A percentile compares a stretch with the other conserved stretches of the same genome.
Evolutionary conservation across 2,329 filamentous ascomycete species (phyloP).

Genomic region (Furcasterigmium sp.): DNA sequence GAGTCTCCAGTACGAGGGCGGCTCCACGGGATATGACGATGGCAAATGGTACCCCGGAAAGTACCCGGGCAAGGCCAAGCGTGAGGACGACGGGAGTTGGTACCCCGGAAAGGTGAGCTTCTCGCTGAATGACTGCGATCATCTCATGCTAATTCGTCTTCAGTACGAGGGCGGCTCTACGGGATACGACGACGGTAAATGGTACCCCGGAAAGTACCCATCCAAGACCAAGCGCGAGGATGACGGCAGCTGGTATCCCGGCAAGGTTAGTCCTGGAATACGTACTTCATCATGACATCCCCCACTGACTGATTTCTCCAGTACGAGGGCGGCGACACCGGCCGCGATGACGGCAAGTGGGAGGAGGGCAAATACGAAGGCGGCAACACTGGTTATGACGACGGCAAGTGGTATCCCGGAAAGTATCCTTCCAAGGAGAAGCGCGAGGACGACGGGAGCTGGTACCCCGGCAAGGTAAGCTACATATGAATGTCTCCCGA

Average conservation of each 20-base stretch:
- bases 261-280: too few species aligned
- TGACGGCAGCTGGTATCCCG: constrained; percentile 2
- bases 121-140: too few species aligned
- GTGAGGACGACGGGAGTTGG: constrained; percentile 4
- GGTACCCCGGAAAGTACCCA: constrained; percentile 6
- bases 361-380: constrained; percentile 6
- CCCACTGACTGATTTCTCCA: constrained; percentile 1
- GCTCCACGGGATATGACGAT: constrained; percentile 5
- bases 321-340: not conserved
- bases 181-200: constrained; percentile 7
- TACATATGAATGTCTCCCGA: constrained; percentile 1
- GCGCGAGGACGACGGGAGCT: constrained; percentile 6
- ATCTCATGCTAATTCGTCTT: too few species aligned
- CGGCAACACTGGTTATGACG: constrained; percentile 2
- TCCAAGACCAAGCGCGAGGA: constrained; percentile 3
- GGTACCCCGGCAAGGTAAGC: constrained; percentile 3
- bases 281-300: constrained; percentile 3
- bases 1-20: constrained; percentile 11
- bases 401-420: constrained; percentile 1
- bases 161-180: constrained; percentile 8
- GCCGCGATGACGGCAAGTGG: constrained; percentile 5
- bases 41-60: constrained; percentile 7
- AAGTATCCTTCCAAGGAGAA: constrained; percentile 4
- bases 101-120: constrained; percentile 1
- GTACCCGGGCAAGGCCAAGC: constrained; percentile 2